Conservation (phyloP, 495 filamentous ascomycete species). For the Hypoxylon trugodes region DNA sequence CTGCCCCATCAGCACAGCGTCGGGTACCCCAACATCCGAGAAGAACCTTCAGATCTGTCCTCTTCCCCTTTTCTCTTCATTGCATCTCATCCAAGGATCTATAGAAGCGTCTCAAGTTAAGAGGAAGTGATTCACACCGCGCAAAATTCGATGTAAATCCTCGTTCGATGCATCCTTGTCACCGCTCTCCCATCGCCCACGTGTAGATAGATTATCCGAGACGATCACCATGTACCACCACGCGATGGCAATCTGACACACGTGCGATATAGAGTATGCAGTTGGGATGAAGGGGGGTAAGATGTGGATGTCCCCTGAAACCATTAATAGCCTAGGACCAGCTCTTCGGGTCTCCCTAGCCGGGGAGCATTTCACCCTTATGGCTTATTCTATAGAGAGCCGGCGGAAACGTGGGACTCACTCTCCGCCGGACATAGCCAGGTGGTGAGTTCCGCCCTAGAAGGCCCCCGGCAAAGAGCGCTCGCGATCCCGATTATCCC, state of each 20-base stretch:
- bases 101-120: neutral
- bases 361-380: neutral
- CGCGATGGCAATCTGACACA: neutral
- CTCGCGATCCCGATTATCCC: conserved; percentile 37
- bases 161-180: neutral
- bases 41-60: neutral
- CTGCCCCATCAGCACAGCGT: too few relatives aligned
- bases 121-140: neutral
- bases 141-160: neutral
- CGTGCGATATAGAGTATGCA: conserved; percentile 3
- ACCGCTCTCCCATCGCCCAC: conserved; percentile 6
- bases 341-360: conserved; percentile 15
- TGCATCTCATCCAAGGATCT: neutral
- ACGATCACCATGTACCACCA: neutral
- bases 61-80: neutral
- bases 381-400: conserved; percentile 14
- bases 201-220: conserved; percentile 9
- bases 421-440: conserved; percentile 30
- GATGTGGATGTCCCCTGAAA: conserved; percentile 5
- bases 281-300: too few relatives aligned
- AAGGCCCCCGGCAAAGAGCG: conserved; percentile 23
- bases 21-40: neutral
- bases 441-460: conserved; percentile 15
- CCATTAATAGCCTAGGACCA: conserved; percentile 26
- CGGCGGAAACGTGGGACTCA: conserved; percentile 25